phyloP scores from a whole-genome alignment of 2,329 filamentous ascomycete genomes.

The Pestalotiopsis fici region DNA sequence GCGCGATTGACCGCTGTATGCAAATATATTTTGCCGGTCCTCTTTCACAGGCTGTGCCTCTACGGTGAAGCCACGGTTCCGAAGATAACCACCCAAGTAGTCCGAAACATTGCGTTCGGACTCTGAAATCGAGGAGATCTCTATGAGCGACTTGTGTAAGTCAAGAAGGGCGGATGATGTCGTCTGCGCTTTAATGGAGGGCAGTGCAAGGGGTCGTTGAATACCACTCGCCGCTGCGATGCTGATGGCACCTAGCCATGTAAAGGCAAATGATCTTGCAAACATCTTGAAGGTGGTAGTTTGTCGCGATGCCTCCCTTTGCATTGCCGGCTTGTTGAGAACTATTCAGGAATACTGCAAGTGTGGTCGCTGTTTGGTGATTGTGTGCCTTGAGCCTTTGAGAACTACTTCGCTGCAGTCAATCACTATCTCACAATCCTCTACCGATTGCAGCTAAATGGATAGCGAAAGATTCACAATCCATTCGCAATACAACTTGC shows the following conservation, averaged over 20 bases:
- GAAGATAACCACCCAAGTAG: conserved; percentile 3
- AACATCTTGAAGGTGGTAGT: not conserved
- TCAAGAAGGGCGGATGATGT: not conserved
- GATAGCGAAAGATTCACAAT: not conserved
- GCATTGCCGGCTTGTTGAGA: too few species aligned
- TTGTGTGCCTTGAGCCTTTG: too few species aligned
- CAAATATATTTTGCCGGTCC: conserved; percentile 58
- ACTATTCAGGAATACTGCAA: too few species aligned
- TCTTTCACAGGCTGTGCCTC: not conserved
- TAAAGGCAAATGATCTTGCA: not conserved
- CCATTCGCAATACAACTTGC: not conserved
- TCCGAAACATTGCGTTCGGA: not conserved
- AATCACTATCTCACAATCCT: not conserved
- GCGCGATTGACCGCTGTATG: conserved; percentile 51
- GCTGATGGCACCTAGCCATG: not conserved
- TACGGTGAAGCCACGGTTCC: not conserved
- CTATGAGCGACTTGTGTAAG: conserved; percentile 1
- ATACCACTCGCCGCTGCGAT: not conserved
- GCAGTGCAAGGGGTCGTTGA: not conserved
- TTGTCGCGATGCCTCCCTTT: too few species aligned
- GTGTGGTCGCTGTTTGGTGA: too few species aligned
- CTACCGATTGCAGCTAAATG: not conserved
- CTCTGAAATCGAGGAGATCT: not conserved
- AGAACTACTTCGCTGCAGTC: too few species aligned
- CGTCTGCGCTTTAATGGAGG: not conserved